These are phyloP conservation scores for Elaeagnus macrophylla DNA, from an alignment of 306 rosid genomes.

Conservation along the genomic window DNA sequence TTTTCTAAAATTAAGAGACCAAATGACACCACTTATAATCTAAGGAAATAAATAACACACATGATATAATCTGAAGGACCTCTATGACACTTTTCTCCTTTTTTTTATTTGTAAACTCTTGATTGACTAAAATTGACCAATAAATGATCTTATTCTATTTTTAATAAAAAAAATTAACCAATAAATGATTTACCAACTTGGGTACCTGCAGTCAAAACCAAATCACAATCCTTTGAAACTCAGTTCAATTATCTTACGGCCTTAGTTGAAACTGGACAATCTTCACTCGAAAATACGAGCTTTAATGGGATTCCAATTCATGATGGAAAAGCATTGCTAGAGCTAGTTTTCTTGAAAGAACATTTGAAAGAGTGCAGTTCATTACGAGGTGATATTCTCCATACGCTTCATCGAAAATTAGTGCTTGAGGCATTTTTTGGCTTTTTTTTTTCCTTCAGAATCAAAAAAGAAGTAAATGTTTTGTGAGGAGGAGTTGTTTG, in stretches of 20 bases:
- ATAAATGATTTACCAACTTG: too few species aligned
- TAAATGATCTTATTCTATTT: too few species aligned
- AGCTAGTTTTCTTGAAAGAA: slow-evolving; percentile 16
- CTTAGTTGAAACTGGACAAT: neutral
- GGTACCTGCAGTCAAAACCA: neutral
- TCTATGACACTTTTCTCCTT: too few species aligned
- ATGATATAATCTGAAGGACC: too few species aligned
- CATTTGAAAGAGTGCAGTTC: slow-evolving; percentile 16
- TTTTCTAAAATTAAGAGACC: too few species aligned
- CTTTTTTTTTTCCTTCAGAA: slow-evolving; percentile 18
- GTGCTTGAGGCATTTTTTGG: slow-evolving; percentile 30
- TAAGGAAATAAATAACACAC: too few species aligned
- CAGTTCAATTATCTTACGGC: neutral
- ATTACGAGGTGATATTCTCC: slow-evolving; percentile 8
- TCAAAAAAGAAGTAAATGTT: neutral
- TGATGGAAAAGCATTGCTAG: slow-evolving; percentile 21
- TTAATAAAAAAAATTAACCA: too few species aligned
- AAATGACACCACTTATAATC: too few species aligned
- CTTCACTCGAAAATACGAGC: neutral
- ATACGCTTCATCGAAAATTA: slow-evolving; percentile 18
- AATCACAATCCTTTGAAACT: neutral
- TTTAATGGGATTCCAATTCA: slow-evolving; percentile 14
- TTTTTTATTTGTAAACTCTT: too few species aligned
- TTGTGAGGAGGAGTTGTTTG: slow-evolving; percentile 24
- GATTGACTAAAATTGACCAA: too few species aligned